Percentiles rank a stretch among this genome's conserved stretches.
phyloP scores from a whole-genome alignment of 1,139 yeast genomes.

The Suzukiozyma palmioleophila region DNA sequence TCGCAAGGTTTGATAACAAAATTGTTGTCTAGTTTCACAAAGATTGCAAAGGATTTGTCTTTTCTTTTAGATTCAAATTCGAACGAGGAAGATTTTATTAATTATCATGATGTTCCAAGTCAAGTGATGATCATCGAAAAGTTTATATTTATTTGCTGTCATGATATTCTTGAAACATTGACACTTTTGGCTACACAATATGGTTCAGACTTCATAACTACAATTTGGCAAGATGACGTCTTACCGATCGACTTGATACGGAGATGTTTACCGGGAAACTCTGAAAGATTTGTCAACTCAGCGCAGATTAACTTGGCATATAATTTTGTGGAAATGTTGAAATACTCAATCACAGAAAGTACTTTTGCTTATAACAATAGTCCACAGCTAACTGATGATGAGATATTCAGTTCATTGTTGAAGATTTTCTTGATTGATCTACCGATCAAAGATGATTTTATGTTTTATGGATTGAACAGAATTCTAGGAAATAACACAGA shows the following conservation, averaged over 20 bases:
- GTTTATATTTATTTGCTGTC: slow-evolving; percentile 43
- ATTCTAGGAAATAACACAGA: slow-evolving; percentile 49
- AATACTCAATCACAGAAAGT: slow-evolving; percentile 32
- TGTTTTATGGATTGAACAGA: slow-evolving; percentile 51
- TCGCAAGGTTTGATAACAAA: slow-evolving; percentile 22
- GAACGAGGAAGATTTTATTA: slow-evolving; percentile 32
- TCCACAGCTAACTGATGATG: slow-evolving; percentile 12
- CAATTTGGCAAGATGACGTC: slow-evolving; percentile 22
- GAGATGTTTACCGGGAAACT: slow-evolving; percentile 34
- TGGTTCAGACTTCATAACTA: slow-evolving; percentile 16
- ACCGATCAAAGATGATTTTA: slow-evolving; percentile 35
- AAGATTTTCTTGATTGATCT: slow-evolving; percentile 38
- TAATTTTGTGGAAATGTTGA: slow-evolving; percentile 38
- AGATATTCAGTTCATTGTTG: slow-evolving; percentile 33
- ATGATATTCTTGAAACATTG: slow-evolving; percentile 51
- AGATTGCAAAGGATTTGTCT: slow-evolving; percentile 16
- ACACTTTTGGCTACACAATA: slow-evolving; percentile 22
- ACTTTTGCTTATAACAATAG: slow-evolving; percentile 23
- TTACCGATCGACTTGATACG: slow-evolving; percentile 21
- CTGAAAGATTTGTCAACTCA: slow-evolving; percentile 32
- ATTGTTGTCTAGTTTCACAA: slow-evolving; percentile 16
- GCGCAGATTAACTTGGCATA: slow-evolving; percentile 38
- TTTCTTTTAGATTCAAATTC: slow-evolving; percentile 25
- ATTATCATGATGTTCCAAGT: slow-evolving; percentile 31
- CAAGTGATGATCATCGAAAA: slow-evolving; percentile 47